Evolutionary conservation across 2,329 filamentous ascomycete species (phyloP).

Genomic region (Remersonia thermophila): DNA sequence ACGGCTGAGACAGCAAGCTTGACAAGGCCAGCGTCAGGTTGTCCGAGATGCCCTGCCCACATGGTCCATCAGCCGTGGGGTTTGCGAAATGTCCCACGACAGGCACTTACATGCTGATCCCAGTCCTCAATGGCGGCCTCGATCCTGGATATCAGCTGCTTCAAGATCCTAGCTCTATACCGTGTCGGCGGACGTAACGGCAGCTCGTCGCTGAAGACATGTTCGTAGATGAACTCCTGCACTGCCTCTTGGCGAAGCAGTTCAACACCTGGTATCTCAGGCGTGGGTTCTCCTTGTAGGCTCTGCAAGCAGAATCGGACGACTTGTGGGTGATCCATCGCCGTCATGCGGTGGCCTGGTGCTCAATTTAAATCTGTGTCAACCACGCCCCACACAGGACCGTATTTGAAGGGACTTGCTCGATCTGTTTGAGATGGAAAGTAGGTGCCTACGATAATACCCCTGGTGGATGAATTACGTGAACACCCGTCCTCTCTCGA

Average conservation of each 20-base stretch:
- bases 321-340: conserved; percentile 4
- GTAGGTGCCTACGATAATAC: too few relatives aligned
- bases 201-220: conserved; percentile 50
- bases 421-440: too few relatives aligned
- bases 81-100: not conserved
- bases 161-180: conserved; percentile 63
- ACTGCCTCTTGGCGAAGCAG: conserved; percentile 47
- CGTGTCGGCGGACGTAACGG: conserved; percentile 49
- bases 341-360: too few relatives aligned
- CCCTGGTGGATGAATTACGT: too few relatives aligned
- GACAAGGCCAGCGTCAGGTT: conserved; percentile 60
- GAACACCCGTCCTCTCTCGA: too few relatives aligned
- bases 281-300: conserved; percentile 55
- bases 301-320: conserved; percentile 59
- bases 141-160: conserved; percentile 56
- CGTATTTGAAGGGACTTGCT: too few relatives aligned
- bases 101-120: conserved; percentile 66
- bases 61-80: too few relatives aligned
- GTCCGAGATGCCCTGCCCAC: conserved; percentile 64
- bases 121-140: conserved; percentile 68
- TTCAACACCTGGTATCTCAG: conserved; percentile 50
- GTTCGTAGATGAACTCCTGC: conserved; percentile 54
- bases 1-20: conserved; percentile 47
- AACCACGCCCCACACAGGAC: too few relatives aligned
- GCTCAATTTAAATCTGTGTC: too few relatives aligned